phyloP scores from a whole-genome alignment of 1,284 basidiomycete species.

The Coniferiporia sulphurascens region DNA sequence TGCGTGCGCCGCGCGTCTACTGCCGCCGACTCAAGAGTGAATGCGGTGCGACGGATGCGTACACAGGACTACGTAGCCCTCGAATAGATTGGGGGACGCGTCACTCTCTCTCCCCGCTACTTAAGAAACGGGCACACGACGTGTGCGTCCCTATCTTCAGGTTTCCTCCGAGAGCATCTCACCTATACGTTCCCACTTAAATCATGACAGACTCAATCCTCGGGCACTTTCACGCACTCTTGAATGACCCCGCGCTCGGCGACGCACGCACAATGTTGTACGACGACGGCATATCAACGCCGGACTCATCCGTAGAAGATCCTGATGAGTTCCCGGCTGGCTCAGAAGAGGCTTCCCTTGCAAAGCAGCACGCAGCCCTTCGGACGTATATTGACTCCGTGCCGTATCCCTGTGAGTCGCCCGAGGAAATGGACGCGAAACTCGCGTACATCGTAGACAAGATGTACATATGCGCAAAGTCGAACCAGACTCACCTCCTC shows the following conservation, averaged over 20 bases:
- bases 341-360: conserved; percentile 32
- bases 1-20: no score
- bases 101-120: not conserved
- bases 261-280: not conserved
- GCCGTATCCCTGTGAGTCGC: conserved; percentile 75
- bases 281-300: conserved; percentile 38
- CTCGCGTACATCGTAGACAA: conserved; percentile 72
- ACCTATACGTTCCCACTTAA: not conserved
- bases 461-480: conserved; percentile 68
- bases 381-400: conserved; percentile 61
- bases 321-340: conserved; percentile 30
- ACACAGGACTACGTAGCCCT: no score
- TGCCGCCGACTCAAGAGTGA: no score
- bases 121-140: not conserved
- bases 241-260: not conserved
- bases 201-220: not conserved
- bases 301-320: conserved; percentile 37
- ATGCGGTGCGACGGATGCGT: no score
- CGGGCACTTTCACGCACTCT: not conserved
- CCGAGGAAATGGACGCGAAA: conserved; percentile 71
- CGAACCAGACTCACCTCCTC: conserved; percentile 71
- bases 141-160: not conserved
- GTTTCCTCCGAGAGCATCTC: not conserved
- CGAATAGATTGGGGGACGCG: not conserved
- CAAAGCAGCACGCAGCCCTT: conserved; percentile 54